Percentiles rank a stretch among this genome's conserved stretches.
These are phyloP conservation scores for Pythium insidiosum DNA, from an alignment of 352 stramenopile genomes.

Conservation along the genomic window DNA sequence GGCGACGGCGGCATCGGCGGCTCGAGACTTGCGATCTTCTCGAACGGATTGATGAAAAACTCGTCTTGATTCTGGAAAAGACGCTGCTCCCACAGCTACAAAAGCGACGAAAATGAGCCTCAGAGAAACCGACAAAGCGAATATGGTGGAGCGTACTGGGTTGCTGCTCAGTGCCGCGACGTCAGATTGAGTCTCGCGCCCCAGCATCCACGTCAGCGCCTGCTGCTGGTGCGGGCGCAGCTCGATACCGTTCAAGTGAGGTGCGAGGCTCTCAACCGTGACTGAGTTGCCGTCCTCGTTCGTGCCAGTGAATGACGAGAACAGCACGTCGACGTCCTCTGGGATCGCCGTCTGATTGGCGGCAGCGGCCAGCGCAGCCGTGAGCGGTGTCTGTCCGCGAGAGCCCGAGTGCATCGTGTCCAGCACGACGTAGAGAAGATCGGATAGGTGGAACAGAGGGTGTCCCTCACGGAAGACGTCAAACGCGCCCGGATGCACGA, in stretches of 20 bases:
- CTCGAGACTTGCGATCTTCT: conserved; percentile 63
- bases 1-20: conserved; percentile 40
- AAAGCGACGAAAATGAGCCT: neutral
- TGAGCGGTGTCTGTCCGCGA: conserved; percentile 3
- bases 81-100: conserved; percentile 67
- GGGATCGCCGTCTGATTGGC: conserved; percentile 14
- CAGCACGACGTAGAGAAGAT: conserved; percentile 49
- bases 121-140: neutral
- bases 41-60: conserved; percentile 82
- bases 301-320: conserved; percentile 35
- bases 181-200: conserved; percentile 69
- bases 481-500: conserved; percentile 49
- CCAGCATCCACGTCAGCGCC: conserved; percentile 83
- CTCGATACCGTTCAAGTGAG: conserved; percentile 51
- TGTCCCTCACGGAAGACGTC: conserved; percentile 53
- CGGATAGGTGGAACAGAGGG: conserved; percentile 52
- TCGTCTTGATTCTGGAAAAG: conserved; percentile 29
- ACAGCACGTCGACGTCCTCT: conserved; percentile 51
- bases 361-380: neutral
- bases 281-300: conserved; percentile 6
- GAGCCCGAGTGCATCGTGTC: conserved; percentile 22
- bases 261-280: conserved; percentile 27
- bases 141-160: neutral
- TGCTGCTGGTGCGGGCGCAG: conserved; percentile 79
- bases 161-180: no score